Evolutionary conservation across 1,284 basidiomycete species (phyloP).

Genomic region (Takashimella tepidaria): DNA sequence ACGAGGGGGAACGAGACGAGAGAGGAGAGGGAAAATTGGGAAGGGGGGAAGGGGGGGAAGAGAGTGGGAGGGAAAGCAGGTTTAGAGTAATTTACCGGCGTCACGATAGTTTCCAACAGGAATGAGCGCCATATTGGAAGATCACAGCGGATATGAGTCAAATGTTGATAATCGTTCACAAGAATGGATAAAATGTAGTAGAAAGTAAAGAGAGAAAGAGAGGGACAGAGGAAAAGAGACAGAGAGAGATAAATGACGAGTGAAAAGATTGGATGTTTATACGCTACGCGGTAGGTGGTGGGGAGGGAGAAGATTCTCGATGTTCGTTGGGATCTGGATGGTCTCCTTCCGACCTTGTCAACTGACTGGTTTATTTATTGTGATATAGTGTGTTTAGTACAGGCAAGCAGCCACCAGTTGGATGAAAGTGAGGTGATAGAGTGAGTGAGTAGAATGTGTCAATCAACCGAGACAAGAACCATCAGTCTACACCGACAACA

Average conservation of each 20-base stretch:
- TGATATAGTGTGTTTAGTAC: too few species aligned
- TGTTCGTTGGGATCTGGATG: not conserved
- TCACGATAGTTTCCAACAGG: slow-evolving; percentile 25
- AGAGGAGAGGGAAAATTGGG: not conserved
- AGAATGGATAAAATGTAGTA: not conserved
- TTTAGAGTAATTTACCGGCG: slow-evolving; percentile 24
- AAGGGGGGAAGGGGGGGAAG: not conserved
- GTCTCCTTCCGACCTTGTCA: not conserved
- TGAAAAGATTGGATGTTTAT: too few species aligned
- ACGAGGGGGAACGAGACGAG: not conserved
- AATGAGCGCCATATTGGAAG: slow-evolving; percentile 24
- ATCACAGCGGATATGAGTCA: not conserved
- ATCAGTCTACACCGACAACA: too few species aligned
- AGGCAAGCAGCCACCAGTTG: too few species aligned
- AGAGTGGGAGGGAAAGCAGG: not conserved
- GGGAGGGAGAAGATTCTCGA: not conserved
- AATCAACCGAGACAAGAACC: too few species aligned
- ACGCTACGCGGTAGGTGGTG: not conserved
- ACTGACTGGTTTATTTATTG: not conserved
- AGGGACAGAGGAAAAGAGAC: not conserved
- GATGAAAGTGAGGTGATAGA: not conserved
- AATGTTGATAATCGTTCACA: not conserved
- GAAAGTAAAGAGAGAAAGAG: not conserved
- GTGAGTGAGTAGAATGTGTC: not conserved
- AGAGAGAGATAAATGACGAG: not conserved